phyloP scores from a whole-genome alignment of 2,329 filamentous ascomycete genomes.

The Penicillium sp. region DNA sequence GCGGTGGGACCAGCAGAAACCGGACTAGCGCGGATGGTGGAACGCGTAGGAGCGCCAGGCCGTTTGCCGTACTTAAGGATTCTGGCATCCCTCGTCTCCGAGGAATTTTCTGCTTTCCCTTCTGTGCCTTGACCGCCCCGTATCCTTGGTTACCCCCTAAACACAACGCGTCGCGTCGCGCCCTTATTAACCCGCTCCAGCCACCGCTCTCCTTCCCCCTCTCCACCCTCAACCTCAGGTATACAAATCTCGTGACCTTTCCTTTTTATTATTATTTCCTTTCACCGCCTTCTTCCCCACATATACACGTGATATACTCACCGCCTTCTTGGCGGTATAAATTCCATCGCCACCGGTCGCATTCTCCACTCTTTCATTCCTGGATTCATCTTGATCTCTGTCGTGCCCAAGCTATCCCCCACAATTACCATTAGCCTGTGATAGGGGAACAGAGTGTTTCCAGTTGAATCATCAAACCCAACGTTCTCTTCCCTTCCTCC shows the following conservation, averaged over 20 bases:
- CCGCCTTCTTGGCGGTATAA: slow-evolving; percentile 43
- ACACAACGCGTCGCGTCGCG: slow-evolving; percentile 20
- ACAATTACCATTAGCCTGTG: slow-evolving; percentile 5
- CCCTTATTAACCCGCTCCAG: slow-evolving; percentile 8
- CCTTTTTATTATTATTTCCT: neutral
- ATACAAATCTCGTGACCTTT: slow-evolving; percentile 7
- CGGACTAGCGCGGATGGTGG: slow-evolving; percentile 18
- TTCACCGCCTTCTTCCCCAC: slow-evolving; percentile 2
- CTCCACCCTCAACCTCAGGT: slow-evolving; percentile 10
- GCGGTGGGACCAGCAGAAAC: slow-evolving; percentile 10
- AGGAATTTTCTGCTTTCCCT: slow-evolving; percentile 19
- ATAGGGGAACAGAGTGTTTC: too few species aligned
- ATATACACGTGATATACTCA: slow-evolving; percentile 35
- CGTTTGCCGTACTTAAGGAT: slow-evolving; percentile 25
- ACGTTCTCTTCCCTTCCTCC: slow-evolving; percentile 19
- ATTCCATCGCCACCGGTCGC: slow-evolving; percentile 33
- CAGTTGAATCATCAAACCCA: neutral
- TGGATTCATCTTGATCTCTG: slow-evolving; percentile 24
- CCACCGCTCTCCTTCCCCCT: slow-evolving; percentile 10
- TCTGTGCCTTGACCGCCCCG: slow-evolving; percentile 17
- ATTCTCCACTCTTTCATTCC: slow-evolving; percentile 35
- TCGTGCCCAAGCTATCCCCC: too few species aligned
- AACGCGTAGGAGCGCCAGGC: slow-evolving; percentile 16
- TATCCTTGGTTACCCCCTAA: slow-evolving; percentile 18
- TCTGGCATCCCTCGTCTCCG: slow-evolving; percentile 21